Evolutionary conservation across 2,329 filamentous ascomycete species (phyloP).

Genomic region (Metarhizium robertsii): DNA sequence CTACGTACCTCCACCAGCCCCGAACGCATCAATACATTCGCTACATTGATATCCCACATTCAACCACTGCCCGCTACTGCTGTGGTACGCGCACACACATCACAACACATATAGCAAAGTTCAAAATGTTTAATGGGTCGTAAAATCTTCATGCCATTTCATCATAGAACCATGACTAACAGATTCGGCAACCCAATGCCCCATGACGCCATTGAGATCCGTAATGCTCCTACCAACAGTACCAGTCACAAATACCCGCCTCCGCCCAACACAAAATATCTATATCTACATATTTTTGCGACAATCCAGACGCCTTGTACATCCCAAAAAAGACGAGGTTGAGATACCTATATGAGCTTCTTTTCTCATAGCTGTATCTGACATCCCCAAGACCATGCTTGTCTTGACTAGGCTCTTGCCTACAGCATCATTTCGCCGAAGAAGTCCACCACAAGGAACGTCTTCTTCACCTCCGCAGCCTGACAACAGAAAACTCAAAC

Average conservation of each 20-base stretch:
- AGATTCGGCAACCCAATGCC: slow-evolving; percentile 13
- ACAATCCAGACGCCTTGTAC: slow-evolving; percentile 6
- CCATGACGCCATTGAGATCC: slow-evolving; percentile 13
- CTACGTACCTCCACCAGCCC: not conserved
- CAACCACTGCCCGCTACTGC: too few relatives aligned
- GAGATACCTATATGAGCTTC: slow-evolving; percentile 1
- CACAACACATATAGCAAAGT: too few relatives aligned
- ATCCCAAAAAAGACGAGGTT: slow-evolving; percentile 9
- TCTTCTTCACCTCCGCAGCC: not conserved
- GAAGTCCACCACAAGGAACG: not conserved
- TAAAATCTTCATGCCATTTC: slow-evolving; percentile 20
- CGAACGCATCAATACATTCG: not conserved
- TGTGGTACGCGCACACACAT: too few relatives aligned
- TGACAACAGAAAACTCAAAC: not conserved
- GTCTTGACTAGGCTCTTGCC: not conserved
- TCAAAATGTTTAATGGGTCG: slow-evolving; percentile 6
- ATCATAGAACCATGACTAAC: slow-evolving; percentile 20
- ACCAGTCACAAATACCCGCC: slow-evolving; percentile 8
- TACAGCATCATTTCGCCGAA: not conserved
- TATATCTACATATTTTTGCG: slow-evolving; percentile 15
- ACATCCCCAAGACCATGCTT: not conserved
- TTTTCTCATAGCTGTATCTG: not conserved
- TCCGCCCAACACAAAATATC: slow-evolving; percentile 4
- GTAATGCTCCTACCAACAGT: slow-evolving; percentile 10
- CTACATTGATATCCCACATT: too few relatives aligned